Conservation (phyloP, 805 yeast genomes). For the Sugiyamaella marilandica region DNA sequence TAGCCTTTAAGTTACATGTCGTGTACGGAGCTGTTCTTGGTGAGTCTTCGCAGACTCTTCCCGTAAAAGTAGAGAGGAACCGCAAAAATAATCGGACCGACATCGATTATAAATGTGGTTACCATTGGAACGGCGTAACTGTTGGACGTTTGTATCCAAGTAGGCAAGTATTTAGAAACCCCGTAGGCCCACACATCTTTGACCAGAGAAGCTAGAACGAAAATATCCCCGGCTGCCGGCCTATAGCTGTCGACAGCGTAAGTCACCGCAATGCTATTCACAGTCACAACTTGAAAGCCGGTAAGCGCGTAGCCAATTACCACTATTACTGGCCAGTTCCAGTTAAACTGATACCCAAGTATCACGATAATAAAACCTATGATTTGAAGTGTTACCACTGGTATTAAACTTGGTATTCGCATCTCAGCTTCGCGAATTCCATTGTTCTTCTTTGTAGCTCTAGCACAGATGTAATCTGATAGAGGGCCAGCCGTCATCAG, state of each 20-base stretch:
- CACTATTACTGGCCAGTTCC: constrained; percentile 11
- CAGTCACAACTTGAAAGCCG: constrained; percentile 7
- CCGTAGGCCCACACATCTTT: constrained; percentile 12
- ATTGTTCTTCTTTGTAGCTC: constrained; percentile 4
- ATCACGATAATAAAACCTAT: constrained; percentile 4
- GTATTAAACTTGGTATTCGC: constrained; percentile 9
- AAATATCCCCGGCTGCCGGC: constrained; percentile 10
- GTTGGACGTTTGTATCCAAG: constrained; percentile 1
- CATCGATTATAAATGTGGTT: background rate
- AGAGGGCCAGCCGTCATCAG: constrained; percentile 11
- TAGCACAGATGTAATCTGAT: constrained; percentile 9
- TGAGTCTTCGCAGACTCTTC: constrained; percentile 3
- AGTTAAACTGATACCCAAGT: constrained; percentile 4
- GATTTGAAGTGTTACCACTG: background rate
- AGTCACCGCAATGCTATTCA: constrained; percentile 8
- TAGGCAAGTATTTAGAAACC: constrained; percentile 6
- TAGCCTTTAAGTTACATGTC: background rate
- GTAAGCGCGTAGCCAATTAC: constrained; percentile 8
- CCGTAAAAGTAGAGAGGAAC: constrained; percentile 10
- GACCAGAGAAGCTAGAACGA: constrained; percentile 8
- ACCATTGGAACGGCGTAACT: constrained; percentile 5
- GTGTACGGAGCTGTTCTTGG: constrained; percentile 10
- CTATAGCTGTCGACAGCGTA: constrained; percentile 12
- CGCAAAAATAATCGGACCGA: constrained; percentile 3
- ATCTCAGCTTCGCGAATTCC: constrained; percentile 13